Conservation (phyloP, 768 basidiomycete genomes). For the Sarcomyxa edulis region DNA sequence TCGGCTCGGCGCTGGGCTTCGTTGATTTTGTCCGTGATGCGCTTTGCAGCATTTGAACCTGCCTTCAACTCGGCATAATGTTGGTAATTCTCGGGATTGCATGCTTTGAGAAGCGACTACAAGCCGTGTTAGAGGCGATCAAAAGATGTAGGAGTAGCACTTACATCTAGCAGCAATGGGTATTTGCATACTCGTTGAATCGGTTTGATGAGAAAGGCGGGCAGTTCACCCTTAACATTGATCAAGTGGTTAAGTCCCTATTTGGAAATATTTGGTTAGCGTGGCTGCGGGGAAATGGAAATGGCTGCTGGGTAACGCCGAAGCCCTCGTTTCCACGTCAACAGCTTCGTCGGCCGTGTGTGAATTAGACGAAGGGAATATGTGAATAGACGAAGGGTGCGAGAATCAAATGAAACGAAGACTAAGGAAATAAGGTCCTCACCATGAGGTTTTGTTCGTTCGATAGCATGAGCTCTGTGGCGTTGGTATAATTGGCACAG, state of each 20-base stretch:
- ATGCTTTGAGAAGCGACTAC: slow-evolving; percentile 74
- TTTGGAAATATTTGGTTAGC: slow-evolving; percentile 37
- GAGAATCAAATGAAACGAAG: slow-evolving; percentile 11
- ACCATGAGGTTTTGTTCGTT: slow-evolving; percentile 86
- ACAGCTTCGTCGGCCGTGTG: slow-evolving; percentile 15
- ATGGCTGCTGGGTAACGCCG: slow-evolving; percentile 16
- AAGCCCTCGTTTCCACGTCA: slow-evolving; percentile 27
- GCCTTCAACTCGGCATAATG: slow-evolving; percentile 76
- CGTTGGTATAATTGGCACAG: slow-evolving; percentile 90
- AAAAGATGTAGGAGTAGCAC: slow-evolving; percentile 22
- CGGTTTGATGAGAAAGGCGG: slow-evolving; percentile 97
- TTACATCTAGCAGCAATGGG: slow-evolving; percentile 85
- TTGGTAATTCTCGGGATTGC: slow-evolving; percentile 56
- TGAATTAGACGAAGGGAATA: slow-evolving; percentile 11
- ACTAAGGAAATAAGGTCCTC: slow-evolving; percentile 27
- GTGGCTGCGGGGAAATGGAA: no score
- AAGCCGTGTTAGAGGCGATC: slow-evolving; percentile 8
- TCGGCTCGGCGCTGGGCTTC: slow-evolving; percentile 90
- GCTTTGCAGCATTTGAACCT: slow-evolving; percentile 83
- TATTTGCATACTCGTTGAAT: slow-evolving; percentile 99
- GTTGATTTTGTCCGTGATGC: slow-evolving; percentile 93
- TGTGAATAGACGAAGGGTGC: slow-evolving; percentile 9
- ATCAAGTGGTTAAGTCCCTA: slow-evolving; percentile 81
- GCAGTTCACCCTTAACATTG: slow-evolving; percentile 87
- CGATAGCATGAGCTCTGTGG: slow-evolving; percentile 77